Evolutionary conservation across 169 alveolate species (phyloP), one percentile per base, ranked within the genome.

Genomic region (Cryptosporidium meleagridis): DNA sequence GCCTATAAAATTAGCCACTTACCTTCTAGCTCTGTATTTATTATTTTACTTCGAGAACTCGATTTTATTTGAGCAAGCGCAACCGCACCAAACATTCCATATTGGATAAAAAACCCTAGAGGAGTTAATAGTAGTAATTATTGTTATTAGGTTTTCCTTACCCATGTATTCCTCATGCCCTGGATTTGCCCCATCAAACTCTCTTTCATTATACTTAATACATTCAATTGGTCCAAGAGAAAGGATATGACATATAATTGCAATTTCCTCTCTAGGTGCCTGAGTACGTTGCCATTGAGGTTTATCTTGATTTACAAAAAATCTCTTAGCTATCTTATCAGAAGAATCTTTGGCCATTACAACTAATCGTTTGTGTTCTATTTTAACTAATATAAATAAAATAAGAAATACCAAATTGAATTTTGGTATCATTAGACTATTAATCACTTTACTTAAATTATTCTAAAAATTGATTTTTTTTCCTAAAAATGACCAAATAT

Each of bases 51-150:
- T n/a, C 41, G 65, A 10, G n/a, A 21, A 26, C 37, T 21, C 35
- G 80, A 18, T 80, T 62, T 65, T 41, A 65, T 29, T 6, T 80
- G 44, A 16, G 89, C 89, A 59, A 80, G 48, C 1, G 89, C 89
- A 80, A 80, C 89, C 7, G 89, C 89, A 35, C 89, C 89, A 45
- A 62, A 80, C 75, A 65, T 80, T 39, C 89, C 89, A 44, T 80
- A 80, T 45, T 80, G 89, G 39, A 80, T 80, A 37, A 80, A 80
- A 10, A 62, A 26, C 23, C 89, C 89, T 80, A 65, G 62, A 29
- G 29, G 0, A 37, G n/a, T 58, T 39, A n/a, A 33, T 35, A 62
- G 3, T 58, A 6, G 39, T 44, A 2, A 23, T 35, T 39, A 4
- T 45, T 70, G 44, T 39, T n/a, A 23, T 70, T 70, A n/a, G n/a